Percentiles rank a stretch among this genome's conserved stretches.
Conservation (phyloP, 306 rosid species). For the Inga leiocalycina region DNA sequence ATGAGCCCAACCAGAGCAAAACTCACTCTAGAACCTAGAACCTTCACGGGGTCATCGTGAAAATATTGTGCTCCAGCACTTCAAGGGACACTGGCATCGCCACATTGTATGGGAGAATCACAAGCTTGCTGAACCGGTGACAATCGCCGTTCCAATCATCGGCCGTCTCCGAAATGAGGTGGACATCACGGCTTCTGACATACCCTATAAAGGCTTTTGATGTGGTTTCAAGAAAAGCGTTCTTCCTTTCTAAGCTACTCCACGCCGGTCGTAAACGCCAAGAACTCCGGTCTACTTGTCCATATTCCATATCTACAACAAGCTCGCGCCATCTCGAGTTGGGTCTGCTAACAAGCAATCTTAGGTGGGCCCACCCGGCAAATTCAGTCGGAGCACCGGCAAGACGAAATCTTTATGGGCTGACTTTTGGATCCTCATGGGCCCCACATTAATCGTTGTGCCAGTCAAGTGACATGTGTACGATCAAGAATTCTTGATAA, state of each 20-base stretch:
- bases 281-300: conserved; percentile 71
- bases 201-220: conserved; percentile 56
- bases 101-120: conserved; percentile 64
- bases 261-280: conserved; percentile 92
- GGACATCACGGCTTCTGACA: conserved; percentile 70
- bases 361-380: conserved; percentile 84
- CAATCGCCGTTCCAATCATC: conserved; percentile 74
- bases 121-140: conserved; percentile 47
- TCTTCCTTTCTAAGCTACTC: conserved; percentile 62
- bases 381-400: conserved; percentile 29
- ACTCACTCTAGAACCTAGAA: conserved; percentile 44
- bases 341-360: conserved; percentile 87
- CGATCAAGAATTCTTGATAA: background rate
- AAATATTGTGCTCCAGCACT: conserved; percentile 77
- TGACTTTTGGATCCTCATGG: no score
- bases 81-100: conserved; percentile 71
- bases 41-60: conserved; percentile 72
- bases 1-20: conserved; percentile 82
- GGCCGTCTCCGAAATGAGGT: conserved; percentile 55
- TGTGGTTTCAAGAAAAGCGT: conserved; percentile 58
- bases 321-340: conserved; percentile 77
- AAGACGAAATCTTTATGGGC: background rate
- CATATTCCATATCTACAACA: conserved; percentile 96
- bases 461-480: background rate
- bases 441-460: background rate